These are phyloP conservation scores for Globisporangium splendens DNA, from an alignment of 352 stramenopile genomes.

Conservation along the genomic window DNA sequence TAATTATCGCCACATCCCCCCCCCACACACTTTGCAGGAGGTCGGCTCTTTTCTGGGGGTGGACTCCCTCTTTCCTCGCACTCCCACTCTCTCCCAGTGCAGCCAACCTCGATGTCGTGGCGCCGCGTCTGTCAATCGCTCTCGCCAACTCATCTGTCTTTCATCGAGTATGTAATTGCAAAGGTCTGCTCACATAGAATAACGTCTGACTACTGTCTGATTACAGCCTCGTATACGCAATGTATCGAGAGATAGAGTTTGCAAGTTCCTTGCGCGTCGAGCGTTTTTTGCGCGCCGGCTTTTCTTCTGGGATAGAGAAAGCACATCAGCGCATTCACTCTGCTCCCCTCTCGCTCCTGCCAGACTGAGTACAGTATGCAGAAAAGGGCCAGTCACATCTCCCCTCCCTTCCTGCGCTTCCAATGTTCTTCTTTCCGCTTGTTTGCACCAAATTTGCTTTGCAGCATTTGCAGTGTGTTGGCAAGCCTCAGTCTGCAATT, in stretches of 20 bases:
- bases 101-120: neutral
- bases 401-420: neutral
- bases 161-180: too few relatives aligned
- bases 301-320: neutral
- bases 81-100: neutral
- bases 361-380: conserved; percentile 6
- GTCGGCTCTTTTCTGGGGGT: neutral
- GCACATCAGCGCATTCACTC: neutral
- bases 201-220: too few relatives aligned
- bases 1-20: neutral
- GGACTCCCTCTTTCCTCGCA: neutral
- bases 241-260: too few relatives aligned
- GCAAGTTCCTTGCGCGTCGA: too few relatives aligned
- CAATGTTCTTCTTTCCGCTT: neutral
- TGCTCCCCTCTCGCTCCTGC: conserved; percentile 3
- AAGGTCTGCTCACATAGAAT: too few relatives aligned
- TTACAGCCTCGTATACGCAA: too few relatives aligned
- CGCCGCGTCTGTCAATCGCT: neutral
- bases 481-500: neutral
- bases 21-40: neutral
- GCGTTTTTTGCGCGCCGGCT: too few relatives aligned
- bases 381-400: conserved; percentile 6
- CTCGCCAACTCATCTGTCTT: neutral
- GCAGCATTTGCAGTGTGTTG: neutral
- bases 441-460: neutral